Conservation (phyloP, 1,284 basidiomycete species). For the Ceratobasidium sp. region DNA sequence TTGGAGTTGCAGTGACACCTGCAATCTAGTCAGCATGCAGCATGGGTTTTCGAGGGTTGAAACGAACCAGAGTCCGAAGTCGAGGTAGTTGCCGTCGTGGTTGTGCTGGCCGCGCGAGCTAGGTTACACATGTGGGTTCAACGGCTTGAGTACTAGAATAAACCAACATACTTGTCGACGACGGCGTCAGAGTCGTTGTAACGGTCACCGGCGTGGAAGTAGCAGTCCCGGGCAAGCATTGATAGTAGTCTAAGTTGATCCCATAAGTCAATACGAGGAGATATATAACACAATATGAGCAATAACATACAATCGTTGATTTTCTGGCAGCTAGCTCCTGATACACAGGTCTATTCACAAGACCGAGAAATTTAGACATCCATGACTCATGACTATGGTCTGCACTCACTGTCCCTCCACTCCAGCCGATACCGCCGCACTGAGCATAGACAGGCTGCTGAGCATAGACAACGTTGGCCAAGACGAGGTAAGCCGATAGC, state of each 20-base stretch:
- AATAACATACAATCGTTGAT: constrained; percentile 40
- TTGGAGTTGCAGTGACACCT: constrained; percentile 10
- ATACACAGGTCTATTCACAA: constrained; percentile 20
- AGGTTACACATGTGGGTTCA: background rate
- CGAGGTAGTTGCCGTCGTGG: constrained; percentile 5
- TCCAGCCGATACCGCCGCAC: constrained; percentile 36
- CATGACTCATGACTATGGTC: too few species aligned
- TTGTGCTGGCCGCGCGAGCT: constrained; percentile 6
- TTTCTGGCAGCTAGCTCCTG: constrained; percentile 33
- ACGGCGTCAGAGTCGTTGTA: constrained; percentile 27
- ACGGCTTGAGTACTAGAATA: background rate
- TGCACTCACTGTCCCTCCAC: constrained; percentile 25
- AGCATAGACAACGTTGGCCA: constrained; percentile 15
- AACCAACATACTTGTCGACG: constrained; percentile 18
- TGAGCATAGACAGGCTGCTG: constrained; percentile 38
- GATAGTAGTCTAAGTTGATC: constrained; percentile 34
- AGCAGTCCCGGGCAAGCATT: constrained; percentile 36
- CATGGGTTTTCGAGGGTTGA: background rate
- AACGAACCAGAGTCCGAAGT: constrained; percentile 9
- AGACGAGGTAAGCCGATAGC: constrained; percentile 20
- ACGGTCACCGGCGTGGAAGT: constrained; percentile 36
- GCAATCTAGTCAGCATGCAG: background rate
- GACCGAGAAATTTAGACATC: background rate
- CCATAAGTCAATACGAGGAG: background rate
- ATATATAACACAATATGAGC: background rate